A percentile compares a stretch with the other conserved stretches of the same genome.
Evolutionary conservation across 2,329 filamentous ascomycete species (phyloP).

Genomic region (Blastomyces silverae): DNA sequence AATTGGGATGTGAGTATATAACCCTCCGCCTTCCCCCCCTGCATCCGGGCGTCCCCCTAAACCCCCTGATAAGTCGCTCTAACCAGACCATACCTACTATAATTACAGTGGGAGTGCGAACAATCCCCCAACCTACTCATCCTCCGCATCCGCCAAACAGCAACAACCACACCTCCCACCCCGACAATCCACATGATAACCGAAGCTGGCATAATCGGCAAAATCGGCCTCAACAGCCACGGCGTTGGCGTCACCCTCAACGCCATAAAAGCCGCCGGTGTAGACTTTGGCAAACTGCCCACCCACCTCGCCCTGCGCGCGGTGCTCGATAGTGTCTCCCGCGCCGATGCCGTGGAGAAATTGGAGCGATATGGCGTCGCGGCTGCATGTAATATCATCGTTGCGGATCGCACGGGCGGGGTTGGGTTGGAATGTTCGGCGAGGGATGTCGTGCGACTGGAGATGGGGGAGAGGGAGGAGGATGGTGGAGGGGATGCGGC

Average conservation of each 20-base stretch:
- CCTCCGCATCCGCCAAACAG: constrained; percentile 39
- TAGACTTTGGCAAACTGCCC: constrained; percentile 44
- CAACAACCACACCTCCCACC: neutral
- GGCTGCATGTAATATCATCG: constrained; percentile 48
- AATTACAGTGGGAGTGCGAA: constrained; percentile 39
- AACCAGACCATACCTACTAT: neutral
- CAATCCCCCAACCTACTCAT: constrained; percentile 47
- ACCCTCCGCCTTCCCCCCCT: neutral
- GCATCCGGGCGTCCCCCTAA: neutral
- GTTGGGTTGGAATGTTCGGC: constrained; percentile 47
- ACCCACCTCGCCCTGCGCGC: constrained; percentile 51
- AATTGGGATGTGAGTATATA: constrained; percentile 47
- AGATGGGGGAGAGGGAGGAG: constrained; percentile 18
- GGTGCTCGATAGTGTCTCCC: constrained; percentile 45
- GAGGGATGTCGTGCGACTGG: constrained; percentile 21
- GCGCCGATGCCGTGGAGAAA: constrained; percentile 41
- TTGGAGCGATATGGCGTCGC: constrained; percentile 47
- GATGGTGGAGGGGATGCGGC: constrained; percentile 4
- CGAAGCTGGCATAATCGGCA: constrained; percentile 53
- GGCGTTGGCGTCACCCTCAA: constrained; percentile 53
- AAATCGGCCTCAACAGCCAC: constrained; percentile 51
- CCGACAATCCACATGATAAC: constrained; percentile 51
- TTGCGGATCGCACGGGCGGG: constrained; percentile 44
- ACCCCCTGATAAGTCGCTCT: neutral
- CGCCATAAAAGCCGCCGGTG: constrained; percentile 48